A percentile compares a stretch with the other conserved stretches of the same genome.
phyloP scores from a whole-genome alignment of 2,329 filamentous ascomycete genomes.

The Colletotrichum ledebouriae region DNA sequence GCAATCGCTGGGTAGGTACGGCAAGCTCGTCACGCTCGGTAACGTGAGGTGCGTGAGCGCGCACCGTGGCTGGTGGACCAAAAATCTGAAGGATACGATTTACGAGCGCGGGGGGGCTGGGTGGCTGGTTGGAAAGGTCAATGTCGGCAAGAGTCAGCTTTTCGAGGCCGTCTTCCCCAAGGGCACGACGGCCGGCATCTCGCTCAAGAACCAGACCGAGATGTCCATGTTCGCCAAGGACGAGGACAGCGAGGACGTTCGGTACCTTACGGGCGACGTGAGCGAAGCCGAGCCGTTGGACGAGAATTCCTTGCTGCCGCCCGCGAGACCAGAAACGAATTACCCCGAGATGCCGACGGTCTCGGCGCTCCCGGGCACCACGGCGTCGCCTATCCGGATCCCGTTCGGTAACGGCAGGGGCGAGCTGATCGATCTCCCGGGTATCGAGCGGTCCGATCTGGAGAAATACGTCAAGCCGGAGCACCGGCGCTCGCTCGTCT shows the following conservation, averaged over 20 bases:
- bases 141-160: conserved; percentile 95
- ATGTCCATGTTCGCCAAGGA: conserved; percentile 40
- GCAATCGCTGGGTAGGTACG: conserved; percentile 77
- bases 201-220: conserved; percentile 28
- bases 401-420: conserved; percentile 89
- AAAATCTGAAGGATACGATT: conserved; percentile 86
- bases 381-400: conserved; percentile 92
- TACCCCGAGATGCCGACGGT: conserved; percentile 90
- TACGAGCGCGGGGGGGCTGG: conserved; percentile 85
- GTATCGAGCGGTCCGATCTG: conserved; percentile 80
- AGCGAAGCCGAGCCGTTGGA: conserved; percentile 51
- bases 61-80: conserved; percentile 91
- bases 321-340: conserved; percentile 77
- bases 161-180: conserved; percentile 91
- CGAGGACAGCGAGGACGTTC: conserved; percentile 28
- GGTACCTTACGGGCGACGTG: conserved; percentile 23
- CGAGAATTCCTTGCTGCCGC: conserved; percentile 77
- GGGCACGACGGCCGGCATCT: conserved; percentile 54
- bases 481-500: conserved; percentile 77
- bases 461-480: conserved; percentile 78
- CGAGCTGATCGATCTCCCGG: conserved; percentile 93
- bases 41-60: conserved; percentile 91
- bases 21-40: conserved; percentile 81
- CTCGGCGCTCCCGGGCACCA: conserved; percentile 90
- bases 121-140: conserved; percentile 98